Conservation (phyloP, 768 basidiomycete genomes). For the Termitomyces sp. region DNA sequence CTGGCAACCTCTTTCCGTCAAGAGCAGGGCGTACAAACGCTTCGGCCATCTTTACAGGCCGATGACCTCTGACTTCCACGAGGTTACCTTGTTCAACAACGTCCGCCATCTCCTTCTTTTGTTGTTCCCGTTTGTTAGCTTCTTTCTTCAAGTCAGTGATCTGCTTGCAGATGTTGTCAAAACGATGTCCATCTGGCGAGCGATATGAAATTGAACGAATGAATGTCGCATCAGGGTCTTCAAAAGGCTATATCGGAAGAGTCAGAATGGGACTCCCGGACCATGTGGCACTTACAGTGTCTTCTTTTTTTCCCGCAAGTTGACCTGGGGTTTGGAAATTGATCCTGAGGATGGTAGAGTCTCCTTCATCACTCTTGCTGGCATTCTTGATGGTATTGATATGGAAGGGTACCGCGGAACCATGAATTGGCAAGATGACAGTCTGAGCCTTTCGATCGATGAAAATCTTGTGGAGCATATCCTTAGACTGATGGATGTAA, state of each 20-base stretch:
- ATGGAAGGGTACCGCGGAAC: conserved; percentile 95
- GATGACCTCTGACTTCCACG: conserved; percentile 81
- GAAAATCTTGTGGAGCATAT: conserved; percentile 53
- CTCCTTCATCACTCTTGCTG: conserved; percentile 95
- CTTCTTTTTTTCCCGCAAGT: conserved; percentile 96
- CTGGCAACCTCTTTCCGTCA: conserved; percentile 91
- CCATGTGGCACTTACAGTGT: conserved; percentile 54
- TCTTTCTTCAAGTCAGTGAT: conserved; percentile 96
- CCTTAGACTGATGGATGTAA: not conserved
- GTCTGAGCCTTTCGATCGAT: conserved; percentile 90
- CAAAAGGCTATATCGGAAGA: conserved; percentile 65
- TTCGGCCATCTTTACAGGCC: conserved; percentile 83
- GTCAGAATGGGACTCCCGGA: not conserved
- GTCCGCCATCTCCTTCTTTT: conserved; percentile 98
- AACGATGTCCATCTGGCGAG: conserved; percentile 82
- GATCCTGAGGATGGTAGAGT: conserved; percentile 90
- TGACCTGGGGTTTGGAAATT: conserved; percentile 99
- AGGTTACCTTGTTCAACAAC: conserved; percentile 93
- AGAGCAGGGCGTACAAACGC: conserved; percentile 91
- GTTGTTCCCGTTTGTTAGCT: conserved; percentile 94
- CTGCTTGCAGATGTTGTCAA: conserved; percentile 83
- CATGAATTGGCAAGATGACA: conserved; percentile 88
- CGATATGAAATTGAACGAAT: conserved; percentile 94
- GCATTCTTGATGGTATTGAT: conserved; percentile 98
- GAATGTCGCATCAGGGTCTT: conserved; percentile 94